Conservation (phyloP, 257 asterid species). For the Ocimum tenuiflorum region DNA sequence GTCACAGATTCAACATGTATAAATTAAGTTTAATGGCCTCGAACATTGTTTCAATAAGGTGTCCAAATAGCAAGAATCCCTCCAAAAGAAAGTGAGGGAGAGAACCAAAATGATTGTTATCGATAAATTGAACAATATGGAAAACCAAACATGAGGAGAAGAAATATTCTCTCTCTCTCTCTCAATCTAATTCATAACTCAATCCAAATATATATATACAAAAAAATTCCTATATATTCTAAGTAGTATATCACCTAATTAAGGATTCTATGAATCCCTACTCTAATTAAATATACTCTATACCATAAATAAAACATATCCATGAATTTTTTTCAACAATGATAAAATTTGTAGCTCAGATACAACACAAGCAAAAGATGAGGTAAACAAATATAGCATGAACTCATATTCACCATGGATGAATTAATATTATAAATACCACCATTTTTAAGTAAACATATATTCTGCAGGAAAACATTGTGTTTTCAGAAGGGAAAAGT, state of each 20-base stretch:
- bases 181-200: too few species aligned
- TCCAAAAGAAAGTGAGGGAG: constrained; percentile 24
- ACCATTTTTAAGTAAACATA: not conserved
- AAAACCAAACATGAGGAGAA: too few species aligned
- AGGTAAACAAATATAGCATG: constrained; percentile 26
- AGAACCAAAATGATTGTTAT: too few species aligned
- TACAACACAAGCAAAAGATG: constrained; percentile 18
- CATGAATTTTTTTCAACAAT: too few species aligned
- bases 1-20: not conserved
- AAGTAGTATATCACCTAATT: too few species aligned
- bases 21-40: not conserved
- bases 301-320: too few species aligned
- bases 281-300: too few species aligned
- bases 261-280: too few species aligned
- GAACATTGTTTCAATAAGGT: not conserved
- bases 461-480: constrained; percentile 31
- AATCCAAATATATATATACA: too few species aligned
- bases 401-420: constrained; percentile 5
- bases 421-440: not conserved
- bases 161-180: too few species aligned
- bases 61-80: not conserved
- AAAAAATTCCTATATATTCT: too few species aligned
- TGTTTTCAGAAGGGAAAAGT: constrained; percentile 12
- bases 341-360: constrained; percentile 23
- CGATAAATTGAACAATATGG: too few species aligned